phyloP scores from a whole-genome alignment of 192 early-diverging fungal genomes.

The Podila epigama region DNA sequence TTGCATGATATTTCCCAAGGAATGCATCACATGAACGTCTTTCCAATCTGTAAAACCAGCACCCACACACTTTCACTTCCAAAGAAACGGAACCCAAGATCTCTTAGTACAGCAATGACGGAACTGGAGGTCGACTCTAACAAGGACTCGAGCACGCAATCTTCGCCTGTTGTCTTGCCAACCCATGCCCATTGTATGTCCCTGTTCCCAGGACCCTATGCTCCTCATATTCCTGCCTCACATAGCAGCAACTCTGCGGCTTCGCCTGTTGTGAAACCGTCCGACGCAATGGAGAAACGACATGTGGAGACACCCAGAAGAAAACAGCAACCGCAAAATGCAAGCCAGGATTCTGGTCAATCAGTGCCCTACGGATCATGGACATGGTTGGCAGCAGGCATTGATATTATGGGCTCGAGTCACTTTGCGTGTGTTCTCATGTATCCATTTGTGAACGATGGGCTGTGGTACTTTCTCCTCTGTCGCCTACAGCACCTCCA shows the following conservation, averaged over 20 bases:
- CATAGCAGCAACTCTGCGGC: too few species aligned
- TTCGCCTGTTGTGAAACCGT: too few species aligned
- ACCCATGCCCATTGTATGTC: constrained; percentile 15
- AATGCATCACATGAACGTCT: constrained; percentile 25
- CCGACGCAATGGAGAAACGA: constrained; percentile 3
- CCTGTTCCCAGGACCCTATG: constrained; percentile 38
- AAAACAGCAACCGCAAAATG: not conserved
- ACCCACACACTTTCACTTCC: constrained; percentile 5
- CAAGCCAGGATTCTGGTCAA: not conserved
- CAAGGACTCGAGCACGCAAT: not conserved
- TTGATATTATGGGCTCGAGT: constrained; percentile 34
- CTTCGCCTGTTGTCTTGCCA: not conserved
- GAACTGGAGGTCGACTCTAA: not conserved
- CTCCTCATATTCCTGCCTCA: constrained; percentile 18
- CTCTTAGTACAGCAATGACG: not conserved
- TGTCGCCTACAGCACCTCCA: constrained; percentile 62
- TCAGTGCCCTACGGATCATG: constrained; percentile 11
- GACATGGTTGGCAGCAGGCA: constrained; percentile 22
- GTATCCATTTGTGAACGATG: constrained; percentile 57
- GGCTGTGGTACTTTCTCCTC: constrained; percentile 54
- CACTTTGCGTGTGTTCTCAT: constrained; percentile 33
- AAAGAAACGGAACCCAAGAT: not conserved
- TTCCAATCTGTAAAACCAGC: constrained; percentile 36
- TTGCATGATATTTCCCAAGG: constrained; percentile 11
- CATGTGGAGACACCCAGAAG: not conserved